Evolutionary conservation across 2,329 filamentous ascomycete genomes (phyloP), one percentile per base, ranked within the genome.

Genomic region (Ceratocystis alfenasii): DNA sequence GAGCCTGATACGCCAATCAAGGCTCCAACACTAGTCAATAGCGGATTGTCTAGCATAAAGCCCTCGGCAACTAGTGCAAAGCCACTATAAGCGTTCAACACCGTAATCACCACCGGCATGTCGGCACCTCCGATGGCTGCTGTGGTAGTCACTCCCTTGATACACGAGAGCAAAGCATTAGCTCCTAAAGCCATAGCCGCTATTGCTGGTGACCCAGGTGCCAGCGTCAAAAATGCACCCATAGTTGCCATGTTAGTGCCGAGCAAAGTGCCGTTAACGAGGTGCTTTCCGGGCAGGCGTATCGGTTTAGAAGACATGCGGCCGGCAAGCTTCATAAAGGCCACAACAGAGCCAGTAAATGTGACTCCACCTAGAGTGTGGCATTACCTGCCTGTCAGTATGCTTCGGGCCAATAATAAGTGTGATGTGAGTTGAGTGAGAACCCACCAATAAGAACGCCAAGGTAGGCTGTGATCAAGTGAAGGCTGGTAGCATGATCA

Each of bases 101-200:
- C 90, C 0, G 90, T 95, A 69, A 95, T 95, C 41, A 94, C 89
- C 4, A 95, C 90, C 15, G 87, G 90, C 90, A 95, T 95, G 72
- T 96, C 91, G 12, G 90, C 90, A n/a, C 90, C 91, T 25, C 91
- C 91, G 71, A 96, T 95, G 0, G 89, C 89, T 1, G 90, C 83
- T 0, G 91, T 95, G 0, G 90, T 95, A 0, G 90, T 95, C 72
- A 85, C 95, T 6, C 91, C 91, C 74, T 95, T 93, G 68, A 88
- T 77, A 74, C 95, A 95, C 68, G 88, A 92, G 28, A 96, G 78
- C 0, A 83, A 78, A 0, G 90, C 86, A 72, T 89, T 95, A 50
- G 87, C 88, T 30, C 86, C 84, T 1, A 95, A 78, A 59, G 89
- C 91, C 0, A 84, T 84, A 0, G 90, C 90, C 6, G 90, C 91